Conservation (phyloP, 2,329 filamentous ascomycete genomes). For the Shiraia bambusicola region DNA sequence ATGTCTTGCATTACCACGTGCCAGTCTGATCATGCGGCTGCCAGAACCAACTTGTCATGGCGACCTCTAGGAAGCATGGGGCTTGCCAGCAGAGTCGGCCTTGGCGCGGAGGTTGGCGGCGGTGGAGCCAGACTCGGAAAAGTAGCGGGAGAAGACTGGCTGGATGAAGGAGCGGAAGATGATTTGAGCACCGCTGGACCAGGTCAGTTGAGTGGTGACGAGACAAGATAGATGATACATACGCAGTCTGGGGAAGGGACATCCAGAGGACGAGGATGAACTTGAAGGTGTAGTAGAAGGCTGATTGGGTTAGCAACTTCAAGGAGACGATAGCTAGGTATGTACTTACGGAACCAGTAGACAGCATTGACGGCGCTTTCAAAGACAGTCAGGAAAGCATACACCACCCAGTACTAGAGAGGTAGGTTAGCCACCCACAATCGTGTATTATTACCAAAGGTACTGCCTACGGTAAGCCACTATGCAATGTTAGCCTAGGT, state of each 20-base stretch:
- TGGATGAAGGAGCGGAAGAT: conserved; percentile 95
- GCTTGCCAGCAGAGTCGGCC: conserved; percentile 67
- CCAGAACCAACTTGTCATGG: conserved; percentile 27
- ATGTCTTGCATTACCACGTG: conserved; percentile 1
- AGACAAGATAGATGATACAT: conserved; percentile 48
- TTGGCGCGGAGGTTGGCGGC: conserved; percentile 86
- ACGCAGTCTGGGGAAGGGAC: conserved; percentile 91
- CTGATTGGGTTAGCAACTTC: conserved; percentile 28
- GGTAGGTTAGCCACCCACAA: not conserved
- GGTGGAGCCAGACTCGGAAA: conserved; percentile 68
- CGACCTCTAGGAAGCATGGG: conserved; percentile 32
- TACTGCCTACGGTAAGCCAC: conserved; percentile 60
- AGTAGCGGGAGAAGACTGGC: conserved; percentile 91
- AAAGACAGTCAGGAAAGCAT: conserved; percentile 77
- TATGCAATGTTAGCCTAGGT: conserved; percentile 47
- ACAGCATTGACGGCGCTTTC: conserved; percentile 83
- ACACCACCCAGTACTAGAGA: conserved; percentile 79
- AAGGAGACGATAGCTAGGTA: not conserved
- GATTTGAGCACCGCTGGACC: conserved; percentile 80
- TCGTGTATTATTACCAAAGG: too few species aligned
- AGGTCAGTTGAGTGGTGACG: conserved; percentile 11
- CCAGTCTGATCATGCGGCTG: conserved; percentile 30
- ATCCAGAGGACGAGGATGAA: conserved; percentile 97
- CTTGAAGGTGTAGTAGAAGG: conserved; percentile 99
- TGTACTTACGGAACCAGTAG: conserved; percentile 75